Conservation (phyloP, 1,139 yeast species). For the Saccharomycopsis hybrid region DNA sequence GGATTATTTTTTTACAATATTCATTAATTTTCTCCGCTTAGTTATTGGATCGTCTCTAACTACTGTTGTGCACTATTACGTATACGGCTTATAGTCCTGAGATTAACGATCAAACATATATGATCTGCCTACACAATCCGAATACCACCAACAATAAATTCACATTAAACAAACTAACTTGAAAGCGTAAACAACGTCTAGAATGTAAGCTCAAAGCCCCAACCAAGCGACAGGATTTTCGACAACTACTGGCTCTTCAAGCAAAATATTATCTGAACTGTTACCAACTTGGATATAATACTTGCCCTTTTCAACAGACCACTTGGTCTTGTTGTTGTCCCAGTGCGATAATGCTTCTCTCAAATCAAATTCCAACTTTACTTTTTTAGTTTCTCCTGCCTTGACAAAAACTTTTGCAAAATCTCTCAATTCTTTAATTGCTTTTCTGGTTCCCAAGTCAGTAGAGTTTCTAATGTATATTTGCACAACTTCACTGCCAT, state of each 20-base stretch:
- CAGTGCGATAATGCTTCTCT: slow-evolving; percentile 51
- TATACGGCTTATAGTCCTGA: too few species aligned
- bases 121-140: too few species aligned
- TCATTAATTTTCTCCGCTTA: too few species aligned
- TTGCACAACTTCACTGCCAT: too few species aligned
- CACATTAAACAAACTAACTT: too few species aligned
- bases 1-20: too few species aligned
- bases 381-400: slow-evolving; percentile 37
- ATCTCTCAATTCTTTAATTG: slow-evolving; percentile 51
- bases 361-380: slow-evolving; percentile 32
- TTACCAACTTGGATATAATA: slow-evolving; percentile 44
- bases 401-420: slow-evolving; percentile 42
- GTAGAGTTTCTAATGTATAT: slow-evolving; percentile 39
- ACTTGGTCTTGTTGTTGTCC: slow-evolving; percentile 41
- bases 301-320: slow-evolving; percentile 46
- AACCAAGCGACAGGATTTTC: slow-evolving; percentile 17
- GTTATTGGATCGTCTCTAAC: too few species aligned
- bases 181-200: too few species aligned
- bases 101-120: too few species aligned
- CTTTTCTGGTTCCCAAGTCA: slow-evolving; percentile 40
- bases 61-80: too few species aligned
- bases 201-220: too few species aligned
- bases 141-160: too few species aligned
- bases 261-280: slow-evolving; percentile 29
- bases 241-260: slow-evolving; percentile 26